Base-by-base conservation (phyloP, 768 basidiomycete genomes). In the Mrakia gelida region DNA sequence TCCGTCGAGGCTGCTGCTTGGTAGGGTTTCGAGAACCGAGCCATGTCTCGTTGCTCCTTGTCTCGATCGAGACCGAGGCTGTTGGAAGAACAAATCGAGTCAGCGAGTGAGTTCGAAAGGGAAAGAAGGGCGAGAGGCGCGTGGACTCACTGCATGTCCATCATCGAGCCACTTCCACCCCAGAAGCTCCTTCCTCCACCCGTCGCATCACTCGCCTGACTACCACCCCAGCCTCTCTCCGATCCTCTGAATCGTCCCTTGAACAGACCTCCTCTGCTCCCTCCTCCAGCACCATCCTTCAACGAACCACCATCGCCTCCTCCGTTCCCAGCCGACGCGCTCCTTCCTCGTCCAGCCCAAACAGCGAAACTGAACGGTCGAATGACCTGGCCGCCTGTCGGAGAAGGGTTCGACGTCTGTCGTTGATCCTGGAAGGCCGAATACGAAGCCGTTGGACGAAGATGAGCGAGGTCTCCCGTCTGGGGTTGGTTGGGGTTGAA, bases 341-440 rank as follows among this genome's bases (percentile, higher is more conserved):
- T 81, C 82, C 75, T 71, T 52, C 80, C 81, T 18, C 81, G 80
- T 18, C 83, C 84, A 30, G 84, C 84, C 73, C 84, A 79, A 16
- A 85, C 83, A 26, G 84, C 84, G 79, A 85, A 85, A n/a, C 83
- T 84, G 80, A 85, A 85, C 28, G 84, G 84, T 38, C 84, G 76
- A 56, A 84, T 71, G 38, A 70, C 23, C 41, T 70, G 67, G 13
- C 38, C 45, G 9, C 45, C 38, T 9, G 67, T 70, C 23, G 67
- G 67, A 11, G 67, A 70, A 16, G 67, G 41, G 67, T 41, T 70
- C 67, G 67, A 70, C 18, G 41, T 23, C 67, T 70, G 67, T 41
- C 67, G 38, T 30, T 70, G 67, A n/a, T 73, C 72, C 56, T 38
- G 52, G 56, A 73, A 52, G 18, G 72, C 72, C 34, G 52, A 62